phyloP scores from a whole-genome alignment of 129 eudicot genomes.

The Flaveria sonorensis region DNA sequence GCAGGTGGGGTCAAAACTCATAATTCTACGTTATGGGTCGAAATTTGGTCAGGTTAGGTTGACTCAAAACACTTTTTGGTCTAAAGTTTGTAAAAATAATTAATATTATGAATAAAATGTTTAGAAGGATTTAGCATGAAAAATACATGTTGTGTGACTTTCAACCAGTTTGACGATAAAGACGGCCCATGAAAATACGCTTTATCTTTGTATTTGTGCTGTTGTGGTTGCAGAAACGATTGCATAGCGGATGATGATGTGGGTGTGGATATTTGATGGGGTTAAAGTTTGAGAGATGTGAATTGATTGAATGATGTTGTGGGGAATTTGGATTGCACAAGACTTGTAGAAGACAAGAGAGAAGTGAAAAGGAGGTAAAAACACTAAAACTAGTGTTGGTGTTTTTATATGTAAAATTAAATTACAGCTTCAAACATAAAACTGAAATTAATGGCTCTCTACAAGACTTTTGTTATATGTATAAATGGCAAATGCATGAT shows the following conservation, averaged over 20 bases:
- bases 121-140: neutral
- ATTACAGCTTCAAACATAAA: conserved; percentile 31
- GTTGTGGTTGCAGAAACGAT: conserved; percentile 23
- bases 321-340: conserved; percentile 24
- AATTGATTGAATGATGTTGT: conserved; percentile 27
- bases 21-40: neutral
- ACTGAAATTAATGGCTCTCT: conserved; percentile 21
- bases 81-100: neutral
- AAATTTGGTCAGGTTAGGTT: neutral
- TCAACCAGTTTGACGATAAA: neutral
- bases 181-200: neutral
- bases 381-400: conserved; percentile 15
- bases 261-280: too few species aligned
- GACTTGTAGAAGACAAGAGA: conserved; percentile 25
- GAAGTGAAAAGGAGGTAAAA: conserved; percentile 22
- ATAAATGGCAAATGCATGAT: too few species aligned
- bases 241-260: conserved; percentile 19
- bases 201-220: neutral
- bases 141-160: neutral
- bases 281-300: conserved; percentile 23
- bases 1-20: neutral
- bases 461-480: too few species aligned
- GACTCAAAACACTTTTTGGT: neutral
- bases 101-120: neutral
- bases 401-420: conserved; percentile 28